Conservation (phyloP, 1,284 basidiomycete species). For the Cryptococcus hybrid region DNA sequence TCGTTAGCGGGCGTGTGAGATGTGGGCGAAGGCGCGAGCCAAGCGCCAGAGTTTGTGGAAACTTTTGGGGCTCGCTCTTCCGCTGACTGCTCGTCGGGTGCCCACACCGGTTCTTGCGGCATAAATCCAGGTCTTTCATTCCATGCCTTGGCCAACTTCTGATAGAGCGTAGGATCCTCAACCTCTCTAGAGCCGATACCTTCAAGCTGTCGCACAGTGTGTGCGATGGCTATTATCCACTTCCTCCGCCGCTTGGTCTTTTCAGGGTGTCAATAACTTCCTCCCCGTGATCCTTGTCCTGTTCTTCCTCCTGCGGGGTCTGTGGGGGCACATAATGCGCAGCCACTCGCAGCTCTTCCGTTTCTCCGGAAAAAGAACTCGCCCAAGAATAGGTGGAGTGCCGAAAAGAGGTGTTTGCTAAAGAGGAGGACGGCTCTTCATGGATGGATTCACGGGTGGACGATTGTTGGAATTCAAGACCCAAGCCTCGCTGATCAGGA, state of each 20-base stretch:
- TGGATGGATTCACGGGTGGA: neutral
- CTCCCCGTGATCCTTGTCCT: too few species aligned
- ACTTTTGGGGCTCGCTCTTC: too few species aligned
- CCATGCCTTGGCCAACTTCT: slow-evolving; percentile 27
- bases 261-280: neutral
- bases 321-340: slow-evolving; percentile 27
- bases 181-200: slow-evolving; percentile 29
- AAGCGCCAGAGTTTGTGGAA: too few species aligned
- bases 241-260: slow-evolving; percentile 15
- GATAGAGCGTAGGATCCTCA: slow-evolving; percentile 23
- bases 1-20: too few species aligned
- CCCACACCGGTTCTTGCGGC: slow-evolving; percentile 9
- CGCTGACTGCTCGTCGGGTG: neutral
- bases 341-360: slow-evolving; percentile 26
- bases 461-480: slow-evolving; percentile 6
- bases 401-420: slow-evolving; percentile 11
- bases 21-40: too few species aligned
- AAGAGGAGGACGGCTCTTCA: neutral
- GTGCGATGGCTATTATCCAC: slow-evolving; percentile 30
- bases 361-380: slow-evolving; percentile 34
- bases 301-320: neutral
- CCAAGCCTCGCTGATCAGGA: slow-evolving; percentile 5
- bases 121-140: slow-evolving; percentile 20
- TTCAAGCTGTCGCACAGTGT: slow-evolving; percentile 35
- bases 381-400: slow-evolving; percentile 38